Base-by-base conservation (phyloP, 768 basidiomycete species). In the Termitomyces sp. region DNA sequence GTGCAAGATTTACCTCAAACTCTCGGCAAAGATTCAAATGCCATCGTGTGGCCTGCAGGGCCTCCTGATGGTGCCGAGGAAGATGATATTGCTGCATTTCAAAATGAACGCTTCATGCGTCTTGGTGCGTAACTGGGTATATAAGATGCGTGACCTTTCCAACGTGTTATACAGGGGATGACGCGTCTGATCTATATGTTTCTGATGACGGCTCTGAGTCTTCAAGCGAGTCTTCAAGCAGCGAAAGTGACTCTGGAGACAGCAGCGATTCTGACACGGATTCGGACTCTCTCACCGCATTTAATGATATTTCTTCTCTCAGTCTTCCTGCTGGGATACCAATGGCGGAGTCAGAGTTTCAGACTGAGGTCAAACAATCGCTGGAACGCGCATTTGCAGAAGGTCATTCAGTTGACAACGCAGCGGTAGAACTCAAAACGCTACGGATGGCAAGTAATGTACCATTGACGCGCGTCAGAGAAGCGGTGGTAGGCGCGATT, bases 381-480 rank as follows among this genome's bases (percentile, higher is more conserved):
- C 81, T 99, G 51, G 90, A 92, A 56, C 88, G 96, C 59, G 95
- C 95, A 26, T 95, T 96, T 70, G 80, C 86, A 9, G 96, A 99
- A 72, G 87, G 82, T 2, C 94, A 97, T 73, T 88, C 87, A 12
- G 87, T 96, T 47, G 93, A 96, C 64, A 94, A 97, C 70, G 94
- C 94, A 1, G 80, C 91, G 0, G 89, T 98, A 60, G 96, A 98
- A 69, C 80, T 98, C 59, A 94, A 96, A 75, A 97, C 96, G 45
- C 81, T 99, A 46, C 90, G 95, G 50, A 96, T 98, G 92, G 93
- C 94, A 36, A 91, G 88, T 66, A 98, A 98, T 65, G 96, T 98
- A 28, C 83, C 91, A 12, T 79, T 97, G 20, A 81, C 80, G n/a
- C 79, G 85, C 52, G 94, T 97, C 16, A 80, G 90, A 53, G 89